These are phyloP conservation scores for Neurospora discreta DNA, from an alignment of 495 filamentous ascomycete species.

Conservation along the genomic window DNA sequence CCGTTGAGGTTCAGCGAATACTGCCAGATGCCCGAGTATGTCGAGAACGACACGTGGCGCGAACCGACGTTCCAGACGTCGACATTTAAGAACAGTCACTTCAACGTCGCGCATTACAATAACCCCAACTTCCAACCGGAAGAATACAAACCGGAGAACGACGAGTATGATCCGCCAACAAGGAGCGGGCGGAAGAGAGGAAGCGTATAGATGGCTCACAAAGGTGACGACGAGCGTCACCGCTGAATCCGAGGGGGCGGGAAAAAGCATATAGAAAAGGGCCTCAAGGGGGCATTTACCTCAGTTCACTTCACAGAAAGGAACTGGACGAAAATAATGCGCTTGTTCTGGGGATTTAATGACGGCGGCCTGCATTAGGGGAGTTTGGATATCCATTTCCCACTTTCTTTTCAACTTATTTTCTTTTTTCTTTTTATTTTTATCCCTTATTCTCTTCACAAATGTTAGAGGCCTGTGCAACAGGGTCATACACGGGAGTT, in stretches of 20 bases:
- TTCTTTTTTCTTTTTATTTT: too few species aligned
- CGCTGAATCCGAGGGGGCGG: not conserved
- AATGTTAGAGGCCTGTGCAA: not conserved
- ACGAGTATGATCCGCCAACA: slow-evolving; percentile 23
- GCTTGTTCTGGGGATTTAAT: not conserved
- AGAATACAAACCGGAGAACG: slow-evolving; percentile 37
- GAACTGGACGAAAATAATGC: not conserved
- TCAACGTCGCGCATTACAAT: slow-evolving; percentile 74
- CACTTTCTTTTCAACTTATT: not conserved
- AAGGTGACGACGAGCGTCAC: not conserved
- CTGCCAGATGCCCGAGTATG: slow-evolving; percentile 29
- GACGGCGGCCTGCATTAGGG: not conserved
- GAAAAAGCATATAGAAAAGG: not conserved
- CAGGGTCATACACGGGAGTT: not conserved
- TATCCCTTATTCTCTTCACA: not conserved
- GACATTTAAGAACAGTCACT: slow-evolving; percentile 52
- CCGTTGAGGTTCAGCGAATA: slow-evolving; percentile 38
- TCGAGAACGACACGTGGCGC: slow-evolving; percentile 25
- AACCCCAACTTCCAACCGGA: slow-evolving; percentile 78
- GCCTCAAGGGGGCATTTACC: not conserved
- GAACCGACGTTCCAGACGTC: slow-evolving; percentile 44
- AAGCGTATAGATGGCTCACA: slow-evolving; percentile 12
- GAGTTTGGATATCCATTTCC: not conserved
- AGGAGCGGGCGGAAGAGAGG: slow-evolving; percentile 27
- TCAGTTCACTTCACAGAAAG: not conserved